Percentiles rank a stretch among this genome's conserved stretches.
Conservation (phyloP, 371 early-diverging fungal genomes). For the Mucor piriformis region DNA sequence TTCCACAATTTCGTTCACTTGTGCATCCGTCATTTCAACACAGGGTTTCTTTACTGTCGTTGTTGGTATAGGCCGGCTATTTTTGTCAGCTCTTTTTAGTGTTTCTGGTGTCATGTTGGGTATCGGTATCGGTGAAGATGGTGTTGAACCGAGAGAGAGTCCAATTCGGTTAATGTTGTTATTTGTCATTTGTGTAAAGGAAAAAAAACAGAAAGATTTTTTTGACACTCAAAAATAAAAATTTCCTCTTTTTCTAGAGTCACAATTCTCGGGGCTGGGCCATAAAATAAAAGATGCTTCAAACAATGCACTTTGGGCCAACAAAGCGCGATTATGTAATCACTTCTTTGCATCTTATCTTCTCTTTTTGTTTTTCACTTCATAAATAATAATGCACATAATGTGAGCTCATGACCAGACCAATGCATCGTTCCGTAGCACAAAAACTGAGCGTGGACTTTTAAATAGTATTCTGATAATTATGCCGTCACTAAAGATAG, state of each 20-base stretch:
- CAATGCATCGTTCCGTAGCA: too few species aligned
- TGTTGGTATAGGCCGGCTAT: not conserved
- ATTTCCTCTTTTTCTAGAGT: not conserved
- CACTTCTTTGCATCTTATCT: too few species aligned
- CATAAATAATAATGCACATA: too few species aligned
- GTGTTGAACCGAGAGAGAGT: not conserved
- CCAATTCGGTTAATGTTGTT: slow-evolving; percentile 1
- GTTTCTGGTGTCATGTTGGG: not conserved
- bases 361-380: too few species aligned
- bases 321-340: slow-evolving; percentile 1
- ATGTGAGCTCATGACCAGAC: too few species aligned
- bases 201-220: not conserved
- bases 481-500: too few species aligned
- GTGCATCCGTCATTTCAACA: not conserved
- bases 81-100: not conserved
- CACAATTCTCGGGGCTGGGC: not conserved
- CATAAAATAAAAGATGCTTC: not conserved
- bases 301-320: not conserved
- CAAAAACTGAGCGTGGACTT: too few species aligned
- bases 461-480: too few species aligned
- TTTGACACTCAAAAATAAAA: not conserved
- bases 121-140: slow-evolving; percentile 1
- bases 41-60: not conserved
- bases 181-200: not conserved
- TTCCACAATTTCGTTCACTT: slow-evolving; percentile 4